A percentile compares a stretch with the other conserved stretches of the same genome.
Evolutionary conservation across 139 green algal species (phyloP).

Genomic region (Marvania coccoides): DNA sequence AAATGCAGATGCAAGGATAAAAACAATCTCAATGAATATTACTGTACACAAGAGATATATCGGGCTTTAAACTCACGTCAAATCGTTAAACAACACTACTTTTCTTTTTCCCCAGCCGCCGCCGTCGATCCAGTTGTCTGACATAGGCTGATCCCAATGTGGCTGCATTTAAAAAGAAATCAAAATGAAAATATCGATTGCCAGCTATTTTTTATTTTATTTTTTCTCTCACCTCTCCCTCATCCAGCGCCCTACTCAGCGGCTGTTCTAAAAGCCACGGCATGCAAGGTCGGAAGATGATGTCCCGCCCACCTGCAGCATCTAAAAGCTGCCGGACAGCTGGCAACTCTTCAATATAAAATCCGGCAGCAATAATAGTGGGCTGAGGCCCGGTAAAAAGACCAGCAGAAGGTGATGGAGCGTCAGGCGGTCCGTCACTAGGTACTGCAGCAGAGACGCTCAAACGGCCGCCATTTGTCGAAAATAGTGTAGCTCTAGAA

Average conservation of each 20-base stretch:
- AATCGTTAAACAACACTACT: conserved; percentile 12
- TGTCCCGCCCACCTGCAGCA: background rate
- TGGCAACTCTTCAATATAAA: conserved; percentile 14
- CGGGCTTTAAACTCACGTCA: conserved; percentile 6
- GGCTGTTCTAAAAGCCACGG: background rate
- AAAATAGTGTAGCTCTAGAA: no score
- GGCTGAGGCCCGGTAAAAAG: background rate
- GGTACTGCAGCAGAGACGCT: no score
- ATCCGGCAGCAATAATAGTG: conserved; percentile 13
- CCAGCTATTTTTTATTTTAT: no score
- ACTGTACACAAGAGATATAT: background rate
- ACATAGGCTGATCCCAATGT: conserved; percentile 2
- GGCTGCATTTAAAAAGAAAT: no score
- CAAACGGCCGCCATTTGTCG: no score
- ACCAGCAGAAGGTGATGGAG: background rate
- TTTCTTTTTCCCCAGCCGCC: conserved; percentile 24
- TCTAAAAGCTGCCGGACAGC: conserved; percentile 17
- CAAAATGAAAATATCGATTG: no score
- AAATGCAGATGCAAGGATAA: background rate
- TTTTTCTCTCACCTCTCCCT: no score
- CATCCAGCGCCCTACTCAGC: background rate
- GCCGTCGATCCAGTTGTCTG: conserved; percentile 4
- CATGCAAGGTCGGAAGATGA: background rate
- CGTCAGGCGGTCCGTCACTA: no score
- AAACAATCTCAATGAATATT: background rate